Evolutionary conservation across 2,329 filamentous ascomycete species (phyloP), one percentile per base, ranked within the genome.

Genomic region (Helminthosporium solani): DNA sequence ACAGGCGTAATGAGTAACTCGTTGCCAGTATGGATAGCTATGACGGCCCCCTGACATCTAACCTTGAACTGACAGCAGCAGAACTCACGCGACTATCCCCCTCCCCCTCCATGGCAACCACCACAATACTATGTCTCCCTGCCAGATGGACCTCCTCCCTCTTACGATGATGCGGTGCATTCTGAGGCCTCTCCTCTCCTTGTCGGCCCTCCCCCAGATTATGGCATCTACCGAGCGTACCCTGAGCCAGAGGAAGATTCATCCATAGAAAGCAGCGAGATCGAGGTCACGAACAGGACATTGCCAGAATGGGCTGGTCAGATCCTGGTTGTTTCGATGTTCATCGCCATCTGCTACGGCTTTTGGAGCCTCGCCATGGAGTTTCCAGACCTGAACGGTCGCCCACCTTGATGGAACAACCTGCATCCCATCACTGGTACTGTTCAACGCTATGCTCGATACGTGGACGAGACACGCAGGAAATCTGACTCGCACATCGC

Each of bases 271-370:
- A 68, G 60, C 49, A 68, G 60, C 48, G 56, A 64, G 38, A 50
- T 56, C 11, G 63, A 64, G 33, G 33, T 44, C 3, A 48, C 53
- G 3, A 56, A 60, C 3, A 53, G 58, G 28, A 49, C 54, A 2
- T 46, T 66, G 15, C 56, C 63, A 2, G 63, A 67, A 47, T 63
- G 57, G 47, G 25, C 66, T 3, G 66, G 66, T 2, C 64, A 67
- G 21, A 40, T 44, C 0, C 40, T 70, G 5, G 58, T 61, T 6
- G 56, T 68, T 0, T 34, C 60, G 3, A 31, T 61, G 21, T 64
- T 68, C 31, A 12, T 64, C 7, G 52, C 33, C 31, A 61, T 68
- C 28, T 55, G 66, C 18, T 70, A 65, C 35, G 54, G 51, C 7
- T 67, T 70, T 44, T 70, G 60, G 56, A 54, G 40, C 9, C 47